Evolutionary conservation across 2,329 filamentous ascomycete species (phyloP).

Genomic region (Beauveria caledonica): DNA sequence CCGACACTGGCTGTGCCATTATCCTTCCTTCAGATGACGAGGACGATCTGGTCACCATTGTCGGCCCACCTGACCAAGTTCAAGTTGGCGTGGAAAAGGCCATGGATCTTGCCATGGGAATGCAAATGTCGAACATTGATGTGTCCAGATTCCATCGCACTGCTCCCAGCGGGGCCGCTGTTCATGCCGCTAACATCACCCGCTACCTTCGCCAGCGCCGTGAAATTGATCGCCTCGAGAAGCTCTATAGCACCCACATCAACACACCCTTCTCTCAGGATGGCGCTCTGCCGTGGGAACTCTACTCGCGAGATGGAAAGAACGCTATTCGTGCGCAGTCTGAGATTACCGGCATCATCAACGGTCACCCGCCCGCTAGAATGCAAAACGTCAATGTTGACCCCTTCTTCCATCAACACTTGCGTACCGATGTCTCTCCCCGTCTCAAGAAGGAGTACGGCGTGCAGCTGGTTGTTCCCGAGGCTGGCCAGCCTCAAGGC

Average conservation of each 20-base stretch:
- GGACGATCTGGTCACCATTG: constrained; percentile 74
- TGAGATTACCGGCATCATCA: constrained; percentile 66
- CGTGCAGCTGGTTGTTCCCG: constrained; percentile 66
- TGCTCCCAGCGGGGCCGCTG: constrained; percentile 61
- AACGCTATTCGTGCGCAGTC: constrained; percentile 68
- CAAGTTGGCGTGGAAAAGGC: constrained; percentile 70
- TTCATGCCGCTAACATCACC: constrained; percentile 78
- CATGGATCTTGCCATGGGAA: constrained; percentile 79
- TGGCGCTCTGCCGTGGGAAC: constrained; percentile 71
- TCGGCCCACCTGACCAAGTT: constrained; percentile 69
- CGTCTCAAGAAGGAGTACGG: constrained; percentile 60
- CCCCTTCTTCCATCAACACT: constrained; percentile 69
- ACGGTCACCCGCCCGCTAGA: constrained; percentile 64
- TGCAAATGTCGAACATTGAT: constrained; percentile 79
- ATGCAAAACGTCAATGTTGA: constrained; percentile 62
- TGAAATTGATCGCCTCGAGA: constrained; percentile 76
- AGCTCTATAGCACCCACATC: constrained; percentile 75
- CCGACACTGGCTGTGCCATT: constrained; percentile 83
- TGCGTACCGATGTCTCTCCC: constrained; percentile 55
- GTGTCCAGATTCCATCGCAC: constrained; percentile 70
- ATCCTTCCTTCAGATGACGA: constrained; percentile 71
- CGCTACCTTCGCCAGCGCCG: constrained; percentile 77
- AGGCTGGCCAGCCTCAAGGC: constrained; percentile 47
- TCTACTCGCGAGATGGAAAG: constrained; percentile 81
- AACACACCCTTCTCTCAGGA: constrained; percentile 65